phyloP scores from a whole-genome alignment of 306 rosid species.

The Adenanthera pavonina region DNA sequence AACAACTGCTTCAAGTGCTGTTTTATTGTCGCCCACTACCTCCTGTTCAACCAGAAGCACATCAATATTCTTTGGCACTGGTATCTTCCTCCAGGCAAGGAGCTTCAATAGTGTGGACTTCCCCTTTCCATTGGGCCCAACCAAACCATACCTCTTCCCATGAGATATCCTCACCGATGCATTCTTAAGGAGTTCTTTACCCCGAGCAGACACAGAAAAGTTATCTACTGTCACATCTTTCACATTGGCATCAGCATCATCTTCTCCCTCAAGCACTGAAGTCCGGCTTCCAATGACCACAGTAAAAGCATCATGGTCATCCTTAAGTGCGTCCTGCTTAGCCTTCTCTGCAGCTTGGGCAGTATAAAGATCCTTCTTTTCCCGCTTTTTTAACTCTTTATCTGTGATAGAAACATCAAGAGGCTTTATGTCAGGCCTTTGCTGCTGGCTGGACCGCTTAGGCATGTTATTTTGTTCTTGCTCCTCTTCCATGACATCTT shows the following conservation, averaged over 20 bases:
- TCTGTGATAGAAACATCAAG: conserved; percentile 50
- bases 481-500: conserved; percentile 40
- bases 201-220: conserved; percentile 55
- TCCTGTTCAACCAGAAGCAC: conserved; percentile 70
- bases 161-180: conserved; percentile 55
- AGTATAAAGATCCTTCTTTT: conserved; percentile 61
- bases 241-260: conserved; percentile 57
- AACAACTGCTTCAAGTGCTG: conserved; percentile 60
- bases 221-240: conserved; percentile 53
- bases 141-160: conserved; percentile 60
- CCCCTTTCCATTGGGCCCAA: conserved; percentile 63
- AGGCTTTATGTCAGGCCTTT: conserved; percentile 40
- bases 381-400: conserved; percentile 53
- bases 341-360: conserved; percentile 56
- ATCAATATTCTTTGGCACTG: conserved; percentile 68
- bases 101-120: conserved; percentile 68
- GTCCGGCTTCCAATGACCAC: conserved; percentile 66
- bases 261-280: conserved; percentile 60
- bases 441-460: conserved; percentile 35
- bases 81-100: conserved; percentile 73
- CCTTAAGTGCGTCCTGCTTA: conserved; percentile 58
- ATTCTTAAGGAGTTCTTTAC: conserved; percentile 57
- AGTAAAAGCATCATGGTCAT: conserved; percentile 72
- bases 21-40: conserved; percentile 62
- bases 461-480: conserved; percentile 19